Evolutionary conservation across 2,329 filamentous ascomycete species (phyloP).

Genomic region (Corynespora cassiicola): DNA sequence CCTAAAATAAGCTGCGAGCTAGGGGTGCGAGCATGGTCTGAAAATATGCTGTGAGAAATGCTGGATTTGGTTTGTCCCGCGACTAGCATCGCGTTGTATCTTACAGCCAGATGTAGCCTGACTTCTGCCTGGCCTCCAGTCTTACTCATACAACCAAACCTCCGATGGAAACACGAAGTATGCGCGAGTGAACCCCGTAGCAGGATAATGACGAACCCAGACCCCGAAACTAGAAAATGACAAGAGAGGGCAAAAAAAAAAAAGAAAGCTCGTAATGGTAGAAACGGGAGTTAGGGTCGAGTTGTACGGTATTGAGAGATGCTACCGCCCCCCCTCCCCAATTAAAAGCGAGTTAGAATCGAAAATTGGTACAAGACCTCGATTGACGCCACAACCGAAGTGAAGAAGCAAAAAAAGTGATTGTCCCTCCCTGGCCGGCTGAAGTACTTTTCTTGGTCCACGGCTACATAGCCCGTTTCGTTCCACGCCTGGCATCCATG

Average conservation of each 20-base stretch:
- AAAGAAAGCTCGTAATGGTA: not conserved
- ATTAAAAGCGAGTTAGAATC: not conserved
- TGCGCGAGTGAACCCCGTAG: slow-evolving; percentile 1
- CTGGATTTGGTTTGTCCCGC: not conserved
- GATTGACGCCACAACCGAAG: slow-evolving; percentile 6
- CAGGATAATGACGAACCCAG: too few species aligned
- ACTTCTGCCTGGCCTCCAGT: not conserved
- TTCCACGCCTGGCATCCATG: slow-evolving; percentile 1
- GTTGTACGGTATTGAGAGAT: not conserved
- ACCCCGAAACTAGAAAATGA: too few species aligned
- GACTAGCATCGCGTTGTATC: slow-evolving; percentile 7
- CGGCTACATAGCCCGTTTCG: slow-evolving; percentile 2
- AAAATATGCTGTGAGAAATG: slow-evolving; percentile 1
- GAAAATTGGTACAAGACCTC: not conserved
- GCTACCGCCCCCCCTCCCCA: slow-evolving; percentile 4
- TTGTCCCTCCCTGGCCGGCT: slow-evolving; percentile 3
- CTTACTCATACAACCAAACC: slow-evolving; percentile 9
- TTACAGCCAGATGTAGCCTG: slow-evolving; percentile 2
- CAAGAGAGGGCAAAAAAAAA: not conserved
- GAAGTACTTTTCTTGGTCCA: slow-evolving; percentile 4
- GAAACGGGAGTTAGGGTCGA: not conserved
- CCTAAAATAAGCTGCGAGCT: not conserved
- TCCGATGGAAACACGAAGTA: not conserved
- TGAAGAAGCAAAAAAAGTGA: not conserved
- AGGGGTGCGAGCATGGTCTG: slow-evolving; percentile 1